Evolutionary conservation across 1,139 yeast species (phyloP).

Genomic region (Suhomyces choctaworum): DNA sequence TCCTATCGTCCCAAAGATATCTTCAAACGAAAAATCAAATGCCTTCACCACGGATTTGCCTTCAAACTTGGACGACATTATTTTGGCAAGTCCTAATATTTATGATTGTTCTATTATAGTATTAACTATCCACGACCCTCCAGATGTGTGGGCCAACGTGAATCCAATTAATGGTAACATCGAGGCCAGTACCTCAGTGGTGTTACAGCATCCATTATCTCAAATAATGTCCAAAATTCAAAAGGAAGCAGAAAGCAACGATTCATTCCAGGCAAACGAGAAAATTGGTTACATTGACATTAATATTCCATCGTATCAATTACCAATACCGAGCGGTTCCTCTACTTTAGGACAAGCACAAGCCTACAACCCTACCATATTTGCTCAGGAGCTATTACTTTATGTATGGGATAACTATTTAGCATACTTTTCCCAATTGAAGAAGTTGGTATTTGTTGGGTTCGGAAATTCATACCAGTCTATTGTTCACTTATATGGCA

Average conservation of each 20-base stretch:
- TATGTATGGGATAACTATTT: conserved; percentile 92
- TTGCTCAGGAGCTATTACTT: conserved; percentile 74
- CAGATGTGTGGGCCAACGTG: conserved; percentile 87
- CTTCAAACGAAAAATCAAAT: conserved; percentile 19
- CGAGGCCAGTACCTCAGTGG: conserved; percentile 69
- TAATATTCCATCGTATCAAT: conserved; percentile 59
- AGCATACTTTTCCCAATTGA: conserved; percentile 65
- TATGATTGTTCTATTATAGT: conserved; percentile 63
- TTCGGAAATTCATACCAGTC: conserved; percentile 90
- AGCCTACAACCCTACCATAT: conserved; percentile 58
- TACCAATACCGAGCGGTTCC: conserved; percentile 28
- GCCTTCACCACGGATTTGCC: conserved; percentile 47
- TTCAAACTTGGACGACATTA: conserved; percentile 61
- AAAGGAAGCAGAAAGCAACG: conserved; percentile 34
- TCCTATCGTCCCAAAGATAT: conserved; percentile 53
- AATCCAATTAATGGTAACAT: conserved; percentile 80
- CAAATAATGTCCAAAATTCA: conserved; percentile 38
- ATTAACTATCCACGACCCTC: conserved; percentile 84
- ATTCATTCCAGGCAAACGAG: conserved; percentile 47
- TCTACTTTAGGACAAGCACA: conserved; percentile 17
- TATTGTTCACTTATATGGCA: conserved; percentile 83
- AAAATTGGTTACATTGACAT: conserved; percentile 82
- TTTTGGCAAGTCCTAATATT: conserved; percentile 74
- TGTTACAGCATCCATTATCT: conserved; percentile 47
- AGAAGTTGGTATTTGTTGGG: conserved; percentile 78